phyloP scores from a whole-genome alignment of 441 rosid genomes.

The Syzygium malaccense region DNA sequence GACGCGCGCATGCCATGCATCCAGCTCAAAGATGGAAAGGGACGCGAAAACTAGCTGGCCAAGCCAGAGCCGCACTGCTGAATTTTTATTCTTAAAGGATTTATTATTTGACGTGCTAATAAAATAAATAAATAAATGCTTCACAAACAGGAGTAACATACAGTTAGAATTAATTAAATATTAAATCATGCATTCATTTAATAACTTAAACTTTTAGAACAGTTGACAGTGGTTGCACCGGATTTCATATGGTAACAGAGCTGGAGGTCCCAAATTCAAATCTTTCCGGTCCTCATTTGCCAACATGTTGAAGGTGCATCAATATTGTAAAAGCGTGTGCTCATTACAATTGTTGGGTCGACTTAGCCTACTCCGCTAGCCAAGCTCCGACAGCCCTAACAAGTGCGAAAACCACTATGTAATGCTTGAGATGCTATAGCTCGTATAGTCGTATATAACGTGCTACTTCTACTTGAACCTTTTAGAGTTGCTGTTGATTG shows the following conservation, averaged over 20 bases:
- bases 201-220: no score
- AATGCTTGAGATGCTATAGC: background rate
- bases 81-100: background rate
- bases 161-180: no score
- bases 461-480: background rate
- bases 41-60: background rate
- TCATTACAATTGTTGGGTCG: background rate
- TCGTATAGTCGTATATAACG: rapidly evolving
- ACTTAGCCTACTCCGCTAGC: background rate
- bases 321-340: background rate
- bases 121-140: background rate
- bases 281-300: no score
- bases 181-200: no score
- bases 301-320: background rate
- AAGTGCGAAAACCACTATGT: rapidly evolving
- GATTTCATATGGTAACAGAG: no score
- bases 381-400: background rate
- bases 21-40: background rate
- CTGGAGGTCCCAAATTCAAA: no score
- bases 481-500: background rate
- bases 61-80: background rate
- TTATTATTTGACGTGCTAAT: no score
- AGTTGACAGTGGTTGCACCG: no score
- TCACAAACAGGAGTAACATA: background rate
- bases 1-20: background rate